Percentiles rank a stretch among this genome's conserved stretches.
Evolutionary conservation across 306 rosid species (phyloP).

Genomic region (Citrullus mucosospermus): DNA sequence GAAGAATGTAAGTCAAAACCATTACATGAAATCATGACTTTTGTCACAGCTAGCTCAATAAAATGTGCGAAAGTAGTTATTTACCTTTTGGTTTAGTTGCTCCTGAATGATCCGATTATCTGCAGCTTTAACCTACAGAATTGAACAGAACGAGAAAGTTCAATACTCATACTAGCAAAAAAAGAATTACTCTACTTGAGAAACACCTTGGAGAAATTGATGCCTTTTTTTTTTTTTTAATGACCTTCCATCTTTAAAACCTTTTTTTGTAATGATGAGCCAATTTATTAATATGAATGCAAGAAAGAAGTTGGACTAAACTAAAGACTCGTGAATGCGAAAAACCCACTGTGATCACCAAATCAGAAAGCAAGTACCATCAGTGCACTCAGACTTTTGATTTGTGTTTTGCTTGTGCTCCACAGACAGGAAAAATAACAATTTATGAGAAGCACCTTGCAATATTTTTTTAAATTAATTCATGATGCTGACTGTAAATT

Average conservation of each 20-base stretch:
- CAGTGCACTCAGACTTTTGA: not conserved
- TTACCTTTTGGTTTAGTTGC: constrained; percentile 82
- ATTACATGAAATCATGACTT: not conserved
- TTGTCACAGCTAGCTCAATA: not conserved
- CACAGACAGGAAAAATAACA: not conserved
- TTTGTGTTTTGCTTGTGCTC: not conserved
- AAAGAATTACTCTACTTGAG: not conserved
- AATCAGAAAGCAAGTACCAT: not conserved
- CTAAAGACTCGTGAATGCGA: not conserved
- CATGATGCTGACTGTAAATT: not conserved
- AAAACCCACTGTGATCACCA: not conserved
- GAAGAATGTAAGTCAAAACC: constrained; percentile 15
- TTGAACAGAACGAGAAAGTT: constrained; percentile 7
- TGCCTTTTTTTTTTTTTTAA: not conserved
- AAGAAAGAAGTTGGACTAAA: not conserved
- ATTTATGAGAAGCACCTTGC: not conserved
- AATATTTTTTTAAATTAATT: not conserved
- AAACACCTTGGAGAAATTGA: not conserved
- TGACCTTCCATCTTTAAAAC: not conserved
- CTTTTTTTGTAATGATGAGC: not conserved
- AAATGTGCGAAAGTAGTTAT: constrained; percentile 3
- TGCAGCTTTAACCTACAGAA: constrained; percentile 73
- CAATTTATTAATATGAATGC: not conserved
- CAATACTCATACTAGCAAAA: not conserved
- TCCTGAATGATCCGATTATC: constrained; percentile 93